phyloP scores from a whole-genome alignment of 208 protist species.

The Trypanosoma lewisi region DNA sequence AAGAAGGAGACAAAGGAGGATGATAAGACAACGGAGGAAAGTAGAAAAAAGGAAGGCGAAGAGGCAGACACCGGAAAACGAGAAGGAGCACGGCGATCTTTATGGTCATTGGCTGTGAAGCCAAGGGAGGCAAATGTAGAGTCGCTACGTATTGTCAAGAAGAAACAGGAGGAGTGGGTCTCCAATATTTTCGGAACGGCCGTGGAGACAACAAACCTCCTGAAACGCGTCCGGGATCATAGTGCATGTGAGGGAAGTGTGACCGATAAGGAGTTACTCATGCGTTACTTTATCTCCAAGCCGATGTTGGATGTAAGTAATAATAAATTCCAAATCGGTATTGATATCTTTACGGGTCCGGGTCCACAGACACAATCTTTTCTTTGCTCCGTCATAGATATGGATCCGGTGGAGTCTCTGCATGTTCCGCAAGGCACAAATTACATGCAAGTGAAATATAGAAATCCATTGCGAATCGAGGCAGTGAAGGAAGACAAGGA shows the following conservation, averaged over 20 bases:
- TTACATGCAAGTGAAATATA: constrained; percentile 85
- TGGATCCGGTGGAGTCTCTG: constrained; percentile 65
- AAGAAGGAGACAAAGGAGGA: no score
- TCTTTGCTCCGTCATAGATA: constrained; percentile 74
- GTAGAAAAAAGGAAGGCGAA: not conserved
- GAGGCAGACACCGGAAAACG: not conserved
- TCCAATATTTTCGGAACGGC: constrained; percentile 57
- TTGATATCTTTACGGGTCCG: constrained; percentile 70
- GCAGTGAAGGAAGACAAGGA: constrained; percentile 2
- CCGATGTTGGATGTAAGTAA: constrained; percentile 74
- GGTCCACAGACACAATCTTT: constrained; percentile 68
- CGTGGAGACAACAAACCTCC: constrained; percentile 18
- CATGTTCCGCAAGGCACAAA: constrained; percentile 67
- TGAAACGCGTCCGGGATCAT: constrained; percentile 17
- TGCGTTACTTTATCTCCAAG: constrained; percentile 56
- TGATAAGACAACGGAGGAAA: not conserved
- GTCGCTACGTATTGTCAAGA: constrained; percentile 8
- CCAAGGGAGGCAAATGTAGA: not conserved
- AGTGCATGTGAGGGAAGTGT: constrained; percentile 18
- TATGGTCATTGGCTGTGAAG: not conserved
- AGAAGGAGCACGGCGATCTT: not conserved
- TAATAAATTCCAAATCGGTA: constrained; percentile 66
- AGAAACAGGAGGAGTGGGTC: constrained; percentile 46
- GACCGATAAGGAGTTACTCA: constrained; percentile 44
- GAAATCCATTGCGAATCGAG: constrained; percentile 31